These are phyloP conservation scores for Naganishia sp. DNA, from an alignment of 1,284 basidiomycete species.

Conservation along the genomic window DNA sequence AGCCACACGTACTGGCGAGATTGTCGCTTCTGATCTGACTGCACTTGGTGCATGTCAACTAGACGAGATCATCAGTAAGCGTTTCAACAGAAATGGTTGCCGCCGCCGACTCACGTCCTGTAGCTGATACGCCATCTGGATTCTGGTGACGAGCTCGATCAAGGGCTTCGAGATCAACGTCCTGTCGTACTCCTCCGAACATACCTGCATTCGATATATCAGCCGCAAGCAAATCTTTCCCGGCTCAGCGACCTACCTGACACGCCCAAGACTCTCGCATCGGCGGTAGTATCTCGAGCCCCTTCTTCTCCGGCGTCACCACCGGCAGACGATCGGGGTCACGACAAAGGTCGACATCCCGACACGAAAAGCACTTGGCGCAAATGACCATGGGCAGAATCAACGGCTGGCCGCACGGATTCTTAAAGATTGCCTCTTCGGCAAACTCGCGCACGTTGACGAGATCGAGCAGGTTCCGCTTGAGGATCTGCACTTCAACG, in stretches of 20 bases:
- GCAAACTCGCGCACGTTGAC: constrained; percentile 87
- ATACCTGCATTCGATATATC: constrained; percentile 6
- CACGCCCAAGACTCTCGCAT: constrained; percentile 54
- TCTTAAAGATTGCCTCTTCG: constrained; percentile 76
- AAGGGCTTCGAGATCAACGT: constrained; percentile 80
- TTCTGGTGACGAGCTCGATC: constrained; percentile 70
- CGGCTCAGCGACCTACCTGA: constrained; percentile 42
- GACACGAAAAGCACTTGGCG: constrained; percentile 80
- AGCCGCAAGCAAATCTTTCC: background rate
- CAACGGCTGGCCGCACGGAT: constrained; percentile 86
- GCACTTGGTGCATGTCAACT: constrained; percentile 73
- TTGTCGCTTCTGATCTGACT: constrained; percentile 84
- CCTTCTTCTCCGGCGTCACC: constrained; percentile 42
- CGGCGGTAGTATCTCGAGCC: constrained; percentile 50
- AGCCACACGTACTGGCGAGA: constrained; percentile 78
- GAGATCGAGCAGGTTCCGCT: constrained; percentile 85
- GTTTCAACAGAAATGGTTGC: background rate
- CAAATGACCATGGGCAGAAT: constrained; percentile 87
- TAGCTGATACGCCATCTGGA: constrained; percentile 76
- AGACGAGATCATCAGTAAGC: background rate
- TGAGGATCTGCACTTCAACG: constrained; percentile 84
- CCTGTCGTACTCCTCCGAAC: constrained; percentile 71
- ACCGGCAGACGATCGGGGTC: constrained; percentile 77
- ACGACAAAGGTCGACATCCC: constrained; percentile 94
- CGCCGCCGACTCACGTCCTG: constrained; percentile 69